phyloP scores from a whole-genome alignment of 2,329 filamentous ascomycete species.

The Cordyceps fumosorosea region DNA sequence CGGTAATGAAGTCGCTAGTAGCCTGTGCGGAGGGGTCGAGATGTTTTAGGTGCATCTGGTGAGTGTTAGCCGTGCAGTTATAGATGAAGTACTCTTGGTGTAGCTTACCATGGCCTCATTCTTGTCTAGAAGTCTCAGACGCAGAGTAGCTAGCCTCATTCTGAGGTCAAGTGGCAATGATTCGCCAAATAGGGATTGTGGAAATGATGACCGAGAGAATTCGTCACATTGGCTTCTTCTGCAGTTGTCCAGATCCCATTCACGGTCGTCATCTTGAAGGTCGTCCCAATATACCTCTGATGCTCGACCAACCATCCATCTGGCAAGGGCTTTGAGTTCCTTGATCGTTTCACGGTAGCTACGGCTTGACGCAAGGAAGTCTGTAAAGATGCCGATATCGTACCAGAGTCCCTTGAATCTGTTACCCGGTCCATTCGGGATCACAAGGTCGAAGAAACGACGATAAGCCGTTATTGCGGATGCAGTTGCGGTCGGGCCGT shows the following conservation, averaged over 20 bases:
- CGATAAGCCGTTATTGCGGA: constrained; percentile 44
- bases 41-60: constrained; percentile 59
- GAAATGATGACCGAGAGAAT: constrained; percentile 52
- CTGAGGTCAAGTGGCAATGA: constrained; percentile 76
- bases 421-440: constrained; percentile 25
- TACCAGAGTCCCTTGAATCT: constrained; percentile 57
- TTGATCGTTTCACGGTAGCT: constrained; percentile 59
- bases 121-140: constrained; percentile 62
- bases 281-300: constrained; percentile 73
- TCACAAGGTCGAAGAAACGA: constrained; percentile 38
- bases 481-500: constrained; percentile 31
- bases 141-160: constrained; percentile 74
- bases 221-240: constrained; percentile 54
- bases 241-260: constrained; percentile 73
- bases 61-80: constrained; percentile 10
- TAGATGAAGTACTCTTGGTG: constrained; percentile 11
- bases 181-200: constrained; percentile 56
- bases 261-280: constrained; percentile 67
- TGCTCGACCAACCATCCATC: constrained; percentile 75
- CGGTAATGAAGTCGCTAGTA: constrained; percentile 43
- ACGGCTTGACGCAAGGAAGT: constrained; percentile 63
- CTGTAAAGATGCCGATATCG: constrained; percentile 77
- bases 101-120: constrained; percentile 65
- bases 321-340: constrained; percentile 63
- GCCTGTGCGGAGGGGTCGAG: constrained; percentile 56